Percentiles rank a stretch among this genome's conserved stretches.
Conservation (phyloP, 2,329 filamentous ascomycete species). For the Epichloe sibirici region DNA sequence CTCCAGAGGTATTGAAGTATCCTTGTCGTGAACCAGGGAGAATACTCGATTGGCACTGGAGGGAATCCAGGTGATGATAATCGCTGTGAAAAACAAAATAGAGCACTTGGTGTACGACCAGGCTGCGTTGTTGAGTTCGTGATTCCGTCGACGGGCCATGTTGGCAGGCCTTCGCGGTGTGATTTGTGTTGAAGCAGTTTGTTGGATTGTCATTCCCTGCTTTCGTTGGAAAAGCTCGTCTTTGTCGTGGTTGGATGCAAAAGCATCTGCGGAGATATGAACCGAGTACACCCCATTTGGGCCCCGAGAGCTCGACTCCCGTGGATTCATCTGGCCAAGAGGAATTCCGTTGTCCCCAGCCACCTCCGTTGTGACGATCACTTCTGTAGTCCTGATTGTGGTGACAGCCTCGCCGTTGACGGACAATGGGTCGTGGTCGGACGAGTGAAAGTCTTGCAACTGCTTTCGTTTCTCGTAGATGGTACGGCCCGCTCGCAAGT, state of each 20-base stretch:
- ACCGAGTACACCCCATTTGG: slow-evolving; percentile 33
- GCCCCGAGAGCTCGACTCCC: slow-evolving; percentile 7
- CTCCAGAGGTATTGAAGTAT: slow-evolving; percentile 47
- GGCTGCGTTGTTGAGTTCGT: slow-evolving; percentile 49
- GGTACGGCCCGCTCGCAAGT: slow-evolving; percentile 50
- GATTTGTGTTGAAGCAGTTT: slow-evolving; percentile 8
- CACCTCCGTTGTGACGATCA: slow-evolving; percentile 47
- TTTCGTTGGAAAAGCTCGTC: slow-evolving; percentile 17
- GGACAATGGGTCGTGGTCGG: slow-evolving; percentile 27
- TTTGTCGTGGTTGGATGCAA: slow-evolving; percentile 3
- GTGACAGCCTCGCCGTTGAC: slow-evolving; percentile 32
- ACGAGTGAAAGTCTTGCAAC: slow-evolving; percentile 41
- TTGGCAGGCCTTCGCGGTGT: slow-evolving; percentile 14
- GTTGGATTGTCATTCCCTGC: slow-evolving; percentile 12
- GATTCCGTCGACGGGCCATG: slow-evolving; percentile 24
- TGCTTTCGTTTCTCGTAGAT: slow-evolving; percentile 57
- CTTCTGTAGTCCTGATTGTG: slow-evolving; percentile 47
- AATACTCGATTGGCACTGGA: slow-evolving; percentile 69
- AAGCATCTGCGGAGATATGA: slow-evolving; percentile 30
- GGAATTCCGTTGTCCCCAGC: slow-evolving; percentile 12
- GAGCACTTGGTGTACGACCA: slow-evolving; percentile 61
- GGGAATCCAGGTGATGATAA: slow-evolving; percentile 64
- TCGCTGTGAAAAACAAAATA: slow-evolving; percentile 57
- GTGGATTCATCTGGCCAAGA: slow-evolving; percentile 13
- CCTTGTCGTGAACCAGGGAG: slow-evolving; percentile 44